Evolutionary conservation across 352 stramenopile genomes (phyloP), one percentile per base, ranked within the genome.

Genomic region (Pythium dissotocum): DNA sequence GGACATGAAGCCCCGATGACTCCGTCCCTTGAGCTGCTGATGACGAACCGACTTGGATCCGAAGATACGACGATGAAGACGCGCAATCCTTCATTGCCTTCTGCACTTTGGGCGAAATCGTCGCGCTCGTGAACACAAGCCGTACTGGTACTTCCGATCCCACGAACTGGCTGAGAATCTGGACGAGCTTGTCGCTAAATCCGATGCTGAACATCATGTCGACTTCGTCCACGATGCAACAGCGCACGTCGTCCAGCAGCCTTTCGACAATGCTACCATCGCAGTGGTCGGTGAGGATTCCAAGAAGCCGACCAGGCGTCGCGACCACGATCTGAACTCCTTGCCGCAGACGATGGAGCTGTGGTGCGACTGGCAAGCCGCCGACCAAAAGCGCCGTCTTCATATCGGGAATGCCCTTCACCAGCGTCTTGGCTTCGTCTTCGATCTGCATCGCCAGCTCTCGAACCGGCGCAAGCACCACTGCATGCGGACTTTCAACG

Each of bases 391-490:
- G 63, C 24, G 86, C 84, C 0, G 86, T 94, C 35, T 79, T 87
- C 82, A 91, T 91, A 56, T 76, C 61, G 2, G 61, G 55, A 42
- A 94, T 85, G 0, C 83, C 79, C 18, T 65, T 67, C 57, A 91
- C 81, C 18, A 94, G 67, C 2, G 67, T 6, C 61, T 92, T 94
- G 0, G 79, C 72, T 36, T 85, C 75, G 0, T 66, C 66, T 57
- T 94, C 83, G 58, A 94, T 90, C 63, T 94, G 86, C 30, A 90
- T 86, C 30, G 80, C 85, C 9, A 94, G 69, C 49, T 94, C 86
- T 58, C 86, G 80, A 40, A 91, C 79, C 12, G 86, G 84, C 33
- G 80, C 81, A 28, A 94, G 56, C 8, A 94, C 59, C 14, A 94
- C 58, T 16, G 65, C 77, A 4, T 88, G 7, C 35, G 63, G 59